Conservation (phyloP, 2,329 filamentous ascomycete species). For the Ceratocystis cacaofunesta region DNA sequence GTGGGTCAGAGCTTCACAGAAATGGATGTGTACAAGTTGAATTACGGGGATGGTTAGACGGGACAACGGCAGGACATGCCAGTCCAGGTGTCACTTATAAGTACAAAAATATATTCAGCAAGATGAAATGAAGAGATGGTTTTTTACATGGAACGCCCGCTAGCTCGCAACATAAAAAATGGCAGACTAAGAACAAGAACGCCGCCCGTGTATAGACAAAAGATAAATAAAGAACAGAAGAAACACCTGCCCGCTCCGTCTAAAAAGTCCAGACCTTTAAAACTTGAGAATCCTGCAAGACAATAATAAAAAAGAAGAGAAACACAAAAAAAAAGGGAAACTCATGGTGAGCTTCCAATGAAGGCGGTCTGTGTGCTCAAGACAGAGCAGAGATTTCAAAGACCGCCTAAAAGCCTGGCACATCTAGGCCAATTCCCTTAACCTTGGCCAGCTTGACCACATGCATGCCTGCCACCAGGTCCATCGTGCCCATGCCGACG, state of each 20-base stretch:
- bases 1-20: no score
- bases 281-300: background rate
- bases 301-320: background rate
- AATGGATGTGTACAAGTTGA: no score
- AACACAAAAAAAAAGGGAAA: background rate
- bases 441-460: conserved; percentile 40
- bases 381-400: background rate
- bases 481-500: conserved; percentile 52
- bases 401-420: conserved; percentile 35
- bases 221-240: background rate
- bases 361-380: background rate
- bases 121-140: background rate
- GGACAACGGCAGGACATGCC: background rate
- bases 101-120: conserved; percentile 8
- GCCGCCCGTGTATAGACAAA: no score
- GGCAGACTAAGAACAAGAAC: no score
- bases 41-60: background rate
- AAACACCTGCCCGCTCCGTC: background rate
- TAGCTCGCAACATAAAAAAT: background rate
- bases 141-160: background rate
- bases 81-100: background rate
- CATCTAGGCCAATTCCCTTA: conserved; percentile 38
- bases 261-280: background rate
- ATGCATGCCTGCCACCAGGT: conserved; percentile 45
- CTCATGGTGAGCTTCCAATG: background rate